Evolutionary conservation across 768 basidiomycete species (phyloP).

Genomic region (Cystofilobasidium ferigula): DNA sequence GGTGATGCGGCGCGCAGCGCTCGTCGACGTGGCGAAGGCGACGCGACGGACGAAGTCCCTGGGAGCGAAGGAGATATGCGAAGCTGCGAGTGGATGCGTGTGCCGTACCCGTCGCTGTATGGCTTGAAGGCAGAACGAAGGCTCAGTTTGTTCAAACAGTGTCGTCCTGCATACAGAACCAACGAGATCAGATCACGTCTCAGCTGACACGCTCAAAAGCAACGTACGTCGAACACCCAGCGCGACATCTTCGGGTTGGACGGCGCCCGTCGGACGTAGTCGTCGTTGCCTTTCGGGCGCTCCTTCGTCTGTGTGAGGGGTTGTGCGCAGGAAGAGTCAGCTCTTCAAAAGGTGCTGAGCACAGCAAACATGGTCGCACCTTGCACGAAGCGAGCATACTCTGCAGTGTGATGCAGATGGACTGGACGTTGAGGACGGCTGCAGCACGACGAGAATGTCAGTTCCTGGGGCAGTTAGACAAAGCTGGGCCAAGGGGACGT

Average conservation of each 20-base stretch:
- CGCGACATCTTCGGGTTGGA: conserved; percentile 37
- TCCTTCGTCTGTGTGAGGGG: neutral
- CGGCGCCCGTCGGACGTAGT: conserved; percentile 37
- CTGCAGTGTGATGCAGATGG: conserved; percentile 39
- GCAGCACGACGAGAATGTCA: neutral
- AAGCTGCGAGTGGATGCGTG: no score
- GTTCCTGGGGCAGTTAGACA: neutral
- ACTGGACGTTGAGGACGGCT: conserved; percentile 35
- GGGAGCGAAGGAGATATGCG: no score
- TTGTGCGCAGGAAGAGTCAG: neutral
- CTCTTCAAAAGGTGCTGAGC: neutral
- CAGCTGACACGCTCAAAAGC: no score
- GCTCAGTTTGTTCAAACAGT: neutral
- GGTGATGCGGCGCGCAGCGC: no score
- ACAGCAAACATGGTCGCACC: conserved; percentile 27
- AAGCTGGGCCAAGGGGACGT: neutral
- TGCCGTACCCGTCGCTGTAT: no score
- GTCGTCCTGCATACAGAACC: neutral
- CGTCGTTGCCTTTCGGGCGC: conserved; percentile 38
- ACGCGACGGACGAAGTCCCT: no score
- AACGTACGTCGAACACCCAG: conserved; percentile 35
- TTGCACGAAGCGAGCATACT: conserved; percentile 40
- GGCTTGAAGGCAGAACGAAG: no score
- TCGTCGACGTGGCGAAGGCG: no score
- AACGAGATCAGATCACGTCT: no score